Evolutionary conservation across 257 asterid species (phyloP).

Genomic region (Avicennia marina): DNA sequence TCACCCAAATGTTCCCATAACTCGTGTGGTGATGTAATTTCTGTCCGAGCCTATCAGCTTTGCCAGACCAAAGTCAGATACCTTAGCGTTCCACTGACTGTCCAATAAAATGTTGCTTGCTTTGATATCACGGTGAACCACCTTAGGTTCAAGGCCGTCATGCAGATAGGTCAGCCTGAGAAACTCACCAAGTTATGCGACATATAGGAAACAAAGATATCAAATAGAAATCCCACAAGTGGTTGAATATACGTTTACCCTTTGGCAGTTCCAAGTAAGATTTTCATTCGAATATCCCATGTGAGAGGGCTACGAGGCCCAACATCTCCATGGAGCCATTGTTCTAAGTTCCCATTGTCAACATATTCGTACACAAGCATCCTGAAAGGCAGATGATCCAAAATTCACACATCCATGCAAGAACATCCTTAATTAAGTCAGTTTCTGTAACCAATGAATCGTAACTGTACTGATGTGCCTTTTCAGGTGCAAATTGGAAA

Average conservation of each 20-base stretch:
- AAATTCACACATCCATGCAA: too few species aligned
- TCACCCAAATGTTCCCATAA: conserved; percentile 99
- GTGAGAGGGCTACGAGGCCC: conserved; percentile 80
- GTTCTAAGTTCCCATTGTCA: conserved; percentile 84
- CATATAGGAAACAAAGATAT: background rate
- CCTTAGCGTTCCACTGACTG: conserved; percentile 73
- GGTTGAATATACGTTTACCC: conserved; percentile 42
- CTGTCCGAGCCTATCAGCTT: conserved; percentile 79
- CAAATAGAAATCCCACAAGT: background rate
- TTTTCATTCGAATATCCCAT: conserved; percentile 81
- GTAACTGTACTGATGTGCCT: too few species aligned
- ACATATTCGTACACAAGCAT: conserved; percentile 90
- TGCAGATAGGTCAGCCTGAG: conserved; percentile 81
- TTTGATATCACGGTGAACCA: conserved; percentile 90
- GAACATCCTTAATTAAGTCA: too few species aligned
- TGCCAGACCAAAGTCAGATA: conserved; percentile 90
- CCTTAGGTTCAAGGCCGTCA: conserved; percentile 93
- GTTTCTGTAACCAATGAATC: too few species aligned
- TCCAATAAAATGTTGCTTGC: conserved; percentile 87
- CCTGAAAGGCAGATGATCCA: too few species aligned
- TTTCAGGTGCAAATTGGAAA: too few species aligned
- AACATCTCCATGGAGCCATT: conserved; percentile 98
- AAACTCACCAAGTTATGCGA: conserved; percentile 18
- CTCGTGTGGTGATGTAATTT: conserved; percentile 84
- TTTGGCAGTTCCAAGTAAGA: conserved; percentile 83